Evolutionary conservation across 2,329 filamentous ascomycete genomes (phyloP).

Genomic region (Cordyceps fumosorosea): DNA sequence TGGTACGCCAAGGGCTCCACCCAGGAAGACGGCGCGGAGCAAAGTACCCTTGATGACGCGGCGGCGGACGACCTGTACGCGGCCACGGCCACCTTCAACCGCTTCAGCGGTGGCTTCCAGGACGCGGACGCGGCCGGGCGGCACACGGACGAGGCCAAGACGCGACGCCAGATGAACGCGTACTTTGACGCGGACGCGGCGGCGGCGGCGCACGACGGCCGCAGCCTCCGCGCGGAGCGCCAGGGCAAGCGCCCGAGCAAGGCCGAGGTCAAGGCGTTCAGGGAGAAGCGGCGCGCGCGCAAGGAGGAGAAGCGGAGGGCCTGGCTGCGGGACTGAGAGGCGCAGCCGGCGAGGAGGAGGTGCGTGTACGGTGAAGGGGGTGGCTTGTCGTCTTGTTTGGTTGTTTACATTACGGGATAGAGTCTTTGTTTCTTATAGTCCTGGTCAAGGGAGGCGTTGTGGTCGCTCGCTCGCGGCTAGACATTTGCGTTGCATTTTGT

Average conservation of each 20-base stretch:
- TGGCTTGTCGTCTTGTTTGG: not conserved
- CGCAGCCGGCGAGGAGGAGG: not conserved
- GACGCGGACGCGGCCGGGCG: slow-evolving; percentile 60
- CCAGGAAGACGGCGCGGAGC: slow-evolving; percentile 23
- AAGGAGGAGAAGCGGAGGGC: slow-evolving; percentile 93
- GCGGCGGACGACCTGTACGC: slow-evolving; percentile 48
- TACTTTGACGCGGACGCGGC: slow-evolving; percentile 96
- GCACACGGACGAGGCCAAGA: slow-evolving; percentile 83
- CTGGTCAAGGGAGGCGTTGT: not conserved
- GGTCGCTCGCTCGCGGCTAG: not conserved
- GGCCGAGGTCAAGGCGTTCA: slow-evolving; percentile 83
- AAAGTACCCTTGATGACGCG: slow-evolving; percentile 20
- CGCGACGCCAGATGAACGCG: slow-evolving; percentile 79
- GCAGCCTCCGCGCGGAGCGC: slow-evolving; percentile 85
- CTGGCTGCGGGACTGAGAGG: slow-evolving; percentile 76
- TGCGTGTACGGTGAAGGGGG: not conserved
- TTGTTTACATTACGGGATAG: not conserved
- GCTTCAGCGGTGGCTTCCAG: slow-evolving; percentile 83
- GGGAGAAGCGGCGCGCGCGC: slow-evolving; percentile 78
- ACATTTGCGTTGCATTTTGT: not conserved
- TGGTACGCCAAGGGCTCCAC: slow-evolving; percentile 68
- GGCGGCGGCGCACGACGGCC: slow-evolving; percentile 82
- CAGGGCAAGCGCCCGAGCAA: slow-evolving; percentile 78
- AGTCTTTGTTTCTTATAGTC: not conserved
- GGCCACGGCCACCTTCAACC: slow-evolving; percentile 75